phyloP scores from a whole-genome alignment of 768 basidiomycete species.

The Leccinum boreale region DNA sequence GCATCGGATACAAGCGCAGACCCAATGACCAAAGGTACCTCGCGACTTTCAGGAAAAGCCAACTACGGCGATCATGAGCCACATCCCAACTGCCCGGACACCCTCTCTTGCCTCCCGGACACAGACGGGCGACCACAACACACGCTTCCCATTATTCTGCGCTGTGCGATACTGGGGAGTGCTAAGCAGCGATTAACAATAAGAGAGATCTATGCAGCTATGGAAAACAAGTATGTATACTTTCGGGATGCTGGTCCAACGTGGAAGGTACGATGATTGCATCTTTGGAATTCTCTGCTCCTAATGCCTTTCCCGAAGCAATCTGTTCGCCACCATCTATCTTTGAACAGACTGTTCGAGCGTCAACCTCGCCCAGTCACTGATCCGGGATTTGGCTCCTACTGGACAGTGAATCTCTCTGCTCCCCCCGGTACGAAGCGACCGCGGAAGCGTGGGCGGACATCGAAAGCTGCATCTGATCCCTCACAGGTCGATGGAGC shows the following conservation, averaged over 20 bases:
- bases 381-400: constrained; percentile 84
- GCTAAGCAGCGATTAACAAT: constrained; percentile 74
- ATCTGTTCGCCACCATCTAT: constrained; percentile 85
- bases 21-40: constrained; percentile 20
- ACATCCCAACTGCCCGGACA: constrained; percentile 79
- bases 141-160: constrained; percentile 79
- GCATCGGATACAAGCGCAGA: constrained; percentile 33
- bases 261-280: constrained; percentile 64
- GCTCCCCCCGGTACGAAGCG: constrained; percentile 87
- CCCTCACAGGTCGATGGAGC: constrained; percentile 9
- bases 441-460: constrained; percentile 73
- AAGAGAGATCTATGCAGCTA: constrained; percentile 80
- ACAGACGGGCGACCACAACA: constrained; percentile 79
- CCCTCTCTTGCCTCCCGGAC: constrained; percentile 73
- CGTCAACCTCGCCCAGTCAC: constrained; percentile 78
- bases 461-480: constrained; percentile 42
- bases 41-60: constrained; percentile 22
- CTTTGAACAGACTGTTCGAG: constrained; percentile 78
- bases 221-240: constrained; percentile 83
- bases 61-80: constrained; percentile 46
- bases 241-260: constrained; percentile 78
- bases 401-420: constrained; percentile 84
- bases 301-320: constrained; percentile 46
- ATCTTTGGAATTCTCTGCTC: not conserved
- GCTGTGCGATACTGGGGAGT: constrained; percentile 81